phyloP scores from a whole-genome alignment of 768 basidiomycete genomes.

The Mycena maculata region DNA sequence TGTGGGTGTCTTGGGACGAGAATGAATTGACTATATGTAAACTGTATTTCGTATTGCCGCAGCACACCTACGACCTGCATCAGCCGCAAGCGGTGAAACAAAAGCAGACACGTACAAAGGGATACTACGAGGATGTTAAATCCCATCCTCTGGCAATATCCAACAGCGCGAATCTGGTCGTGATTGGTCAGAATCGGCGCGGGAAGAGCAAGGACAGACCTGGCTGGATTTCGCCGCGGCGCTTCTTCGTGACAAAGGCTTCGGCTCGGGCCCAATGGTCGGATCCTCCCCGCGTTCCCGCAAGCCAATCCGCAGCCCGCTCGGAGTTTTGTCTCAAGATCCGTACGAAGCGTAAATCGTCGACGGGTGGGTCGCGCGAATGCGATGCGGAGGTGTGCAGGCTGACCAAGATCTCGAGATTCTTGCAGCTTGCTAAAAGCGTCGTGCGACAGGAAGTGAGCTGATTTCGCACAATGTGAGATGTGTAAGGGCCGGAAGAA shows the following conservation, averaged over 20 bases:
- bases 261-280: constrained; percentile 12
- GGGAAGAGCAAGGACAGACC: neutral
- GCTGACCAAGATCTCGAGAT: neutral
- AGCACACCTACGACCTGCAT: too few relatives aligned
- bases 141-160: too few relatives aligned
- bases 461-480: neutral
- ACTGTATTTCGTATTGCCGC: too few relatives aligned
- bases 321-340: neutral
- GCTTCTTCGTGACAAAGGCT: neutral
- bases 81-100: too few relatives aligned
- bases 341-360: neutral
- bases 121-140: too few relatives aligned
- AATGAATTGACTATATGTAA: too few relatives aligned
- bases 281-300: neutral
- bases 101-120: too few relatives aligned
- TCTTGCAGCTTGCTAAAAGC: neutral
- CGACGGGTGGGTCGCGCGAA: neutral
- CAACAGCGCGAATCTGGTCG: neutral
- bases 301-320: too few relatives aligned
- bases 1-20: too few relatives aligned
- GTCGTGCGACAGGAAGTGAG: neutral
- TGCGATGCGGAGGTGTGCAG: too few relatives aligned
- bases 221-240: neutral
- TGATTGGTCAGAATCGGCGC: neutral
- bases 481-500: neutral